Base-by-base conservation (phyloP, 805 yeast genomes). In the Metschnikowia continentalis region DNA sequence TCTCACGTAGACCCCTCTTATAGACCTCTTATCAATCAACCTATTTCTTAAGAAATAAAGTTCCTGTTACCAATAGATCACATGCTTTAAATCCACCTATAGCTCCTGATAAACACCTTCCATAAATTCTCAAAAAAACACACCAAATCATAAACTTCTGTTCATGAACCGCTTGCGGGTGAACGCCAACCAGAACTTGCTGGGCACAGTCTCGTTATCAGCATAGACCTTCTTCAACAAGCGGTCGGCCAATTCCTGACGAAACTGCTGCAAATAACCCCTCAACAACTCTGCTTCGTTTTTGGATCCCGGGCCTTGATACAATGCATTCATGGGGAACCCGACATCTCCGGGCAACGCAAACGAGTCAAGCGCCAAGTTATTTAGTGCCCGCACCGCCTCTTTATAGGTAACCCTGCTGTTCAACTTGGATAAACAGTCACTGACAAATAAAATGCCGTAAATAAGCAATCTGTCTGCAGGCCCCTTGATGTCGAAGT, bases 161-260 rank as follows among this genome's bases (percentile, higher is more conserved):
- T 94, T 94, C 99, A 94, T 94, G 68, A 94, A 94, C 67, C 89
- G 83, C 72, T 96, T 86, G 73, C 94, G 84, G 37, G 96, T 88
- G 69, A 94, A 94, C 1, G 97, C 96, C 62, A 94, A 73, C 99
- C 99, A 94, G 72, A 80, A 84, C 69, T 92, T 94, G 61, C 92
- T 86, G 36, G 99, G 98, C 26, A 54, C 56, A 8, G 72, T 63
- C 46, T 72, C 74, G 47, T 79, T 82, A 14, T 81, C 87, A 33
- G 71, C 76, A 65, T 88, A 90, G 41, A 94, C 74, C 63, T 90
- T 79, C 59, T 77, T 81, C 58, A 92, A 76, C 64, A 94, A 79
- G 56, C 99, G 79, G 58, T 81, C 79, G 13, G 95, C 88, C 64
- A 91, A 76, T 68, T 94, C 98, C 71, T 94, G 98, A 72, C 99